Evolutionary conservation across 345 rosid species (phyloP), one percentile per base, ranked within the genome.

Genomic region (Brassica juncea): DNA sequence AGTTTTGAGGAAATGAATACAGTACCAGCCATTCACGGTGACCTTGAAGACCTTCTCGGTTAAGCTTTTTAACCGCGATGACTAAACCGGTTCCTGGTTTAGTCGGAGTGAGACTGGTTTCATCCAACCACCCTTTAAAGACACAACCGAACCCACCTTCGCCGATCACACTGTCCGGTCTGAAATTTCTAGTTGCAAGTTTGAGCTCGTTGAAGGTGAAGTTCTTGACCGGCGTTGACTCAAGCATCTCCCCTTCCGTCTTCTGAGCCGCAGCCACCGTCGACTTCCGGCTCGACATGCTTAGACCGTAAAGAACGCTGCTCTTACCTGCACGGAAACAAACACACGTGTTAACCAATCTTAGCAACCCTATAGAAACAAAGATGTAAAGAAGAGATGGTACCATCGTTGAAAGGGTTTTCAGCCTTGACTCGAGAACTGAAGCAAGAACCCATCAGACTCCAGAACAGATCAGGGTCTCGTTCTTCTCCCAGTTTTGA

Each of bases 121-220:
- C 94, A 76, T 96, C 98, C 42, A 96, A 80, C 98, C 99, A 96
- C 15, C 98, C 99, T 82, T 93, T 96, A 72, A 93, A 96, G 32
- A 96, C 98, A 47, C 94, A 88, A 75, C 99, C 99, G 67, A 93
- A 96, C 4, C 99, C 99, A 72, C 98, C 98, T 88, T 93, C 97
- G 10, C 98, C 98, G 23, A 93, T 70, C 47, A 96, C 97, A 79
- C 97, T 92, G 76, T 96, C 99, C 0, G 97, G 92, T 39, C 99
- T 84, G 82, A 96, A 96, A 82, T 92, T 96, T 72, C 97, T 87
- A 0, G 99, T 92, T 31, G 95, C 93, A 16, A 81, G 84, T 80
- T 77, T 90, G 1, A 96, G 93, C 76, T 96, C 94, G 66, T 82
- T 76, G 80, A 86, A 93, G 76, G 64, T 84, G 79, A 96, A 90